A percentile compares a stretch with the other conserved stretches of the same genome.
These are phyloP conservation scores for Carex scoparia DNA, from an alignment of 176 grass and related monocot species.

Conservation along the genomic window DNA sequence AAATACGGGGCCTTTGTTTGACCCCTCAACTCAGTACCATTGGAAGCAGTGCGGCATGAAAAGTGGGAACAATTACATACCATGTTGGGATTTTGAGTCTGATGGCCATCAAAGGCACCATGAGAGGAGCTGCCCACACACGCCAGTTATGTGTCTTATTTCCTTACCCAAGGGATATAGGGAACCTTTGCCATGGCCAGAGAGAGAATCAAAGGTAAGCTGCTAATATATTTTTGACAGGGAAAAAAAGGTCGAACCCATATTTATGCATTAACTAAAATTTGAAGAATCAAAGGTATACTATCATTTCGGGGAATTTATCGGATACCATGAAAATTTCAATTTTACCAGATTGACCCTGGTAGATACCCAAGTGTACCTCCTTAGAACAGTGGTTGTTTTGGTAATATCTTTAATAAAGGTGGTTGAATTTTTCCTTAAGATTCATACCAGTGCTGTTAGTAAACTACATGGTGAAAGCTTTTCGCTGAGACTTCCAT, in stretches of 20 bases:
- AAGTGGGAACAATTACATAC: conserved; percentile 62
- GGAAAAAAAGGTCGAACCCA: conserved; percentile 9
- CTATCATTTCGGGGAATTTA: not conserved
- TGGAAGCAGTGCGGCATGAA: conserved; percentile 80
- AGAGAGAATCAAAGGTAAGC: conserved; percentile 67
- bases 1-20: conserved; percentile 74
- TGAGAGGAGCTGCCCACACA: conserved; percentile 76
- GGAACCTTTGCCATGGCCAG: conserved; percentile 55
- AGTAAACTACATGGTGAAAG: not conserved
- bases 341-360: not conserved
- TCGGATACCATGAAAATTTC: not conserved
- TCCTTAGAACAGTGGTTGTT: not conserved
- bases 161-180: conserved; percentile 78
- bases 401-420: not conserved
- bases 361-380: not conserved
- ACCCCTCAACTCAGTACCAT: conserved; percentile 44
- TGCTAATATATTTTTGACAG: not conserved
- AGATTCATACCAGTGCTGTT: not conserved
- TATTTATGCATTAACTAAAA: conserved; percentile 1
- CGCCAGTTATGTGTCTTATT: conserved; percentile 60
- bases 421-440: not conserved
- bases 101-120: conserved; percentile 66
- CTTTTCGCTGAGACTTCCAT: not conserved
- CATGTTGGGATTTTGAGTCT: conserved; percentile 79
- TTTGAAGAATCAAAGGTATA: conserved; percentile 8